Evolutionary conservation across 1,139 yeast genomes (phyloP), one percentile per base, ranked within the genome.

Genomic region (Pichia sp.): DNA sequence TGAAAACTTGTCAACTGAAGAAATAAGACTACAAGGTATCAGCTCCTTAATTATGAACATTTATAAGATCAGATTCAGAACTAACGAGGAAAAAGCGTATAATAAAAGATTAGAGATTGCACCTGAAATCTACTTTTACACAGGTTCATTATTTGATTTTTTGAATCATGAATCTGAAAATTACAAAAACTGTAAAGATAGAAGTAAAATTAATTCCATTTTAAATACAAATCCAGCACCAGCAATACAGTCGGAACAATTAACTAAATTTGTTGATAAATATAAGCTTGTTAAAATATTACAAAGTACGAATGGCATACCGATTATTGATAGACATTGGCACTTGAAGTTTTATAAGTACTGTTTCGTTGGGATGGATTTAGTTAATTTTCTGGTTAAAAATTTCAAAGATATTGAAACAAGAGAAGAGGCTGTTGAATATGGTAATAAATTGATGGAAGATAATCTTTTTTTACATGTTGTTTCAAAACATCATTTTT

Each of bases 51-150:
- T 88, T 44, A 72, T 80, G 1, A 68, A 79, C 25, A 75, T 92
- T 22, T 85, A 85, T 56, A 75, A 80, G 54, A 80, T 84, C 1
- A 72, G 74, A 41, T 76, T 76, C 54, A 60, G 67, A 53, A 65
- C 78, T 1, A 62, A 66, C n/a, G 72, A 70, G 46, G 80, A 76
- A 52, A 63, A 66, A 53, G 57, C 65, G 47, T 15, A 41, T 1
- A 56, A 62, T 24, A 54, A 63, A 43, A 74, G 70, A 45, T 80
- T 77, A 50, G 81, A 76, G 46, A 70, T 77, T 7, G 71, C 74
- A 27, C 92, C 95, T 0, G 96, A 87, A 50, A 82, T 89, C 44
- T 77, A 74, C 45, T 92, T 89, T 60, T 92, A 92, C 60, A 92
- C 97, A 0, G 97, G 97, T 0, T 85, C 82, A 52, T 68, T 90